Evolutionary conservation across 2,329 filamentous ascomycete species (phyloP).

Genomic region (Clathrospora elynae): DNA sequence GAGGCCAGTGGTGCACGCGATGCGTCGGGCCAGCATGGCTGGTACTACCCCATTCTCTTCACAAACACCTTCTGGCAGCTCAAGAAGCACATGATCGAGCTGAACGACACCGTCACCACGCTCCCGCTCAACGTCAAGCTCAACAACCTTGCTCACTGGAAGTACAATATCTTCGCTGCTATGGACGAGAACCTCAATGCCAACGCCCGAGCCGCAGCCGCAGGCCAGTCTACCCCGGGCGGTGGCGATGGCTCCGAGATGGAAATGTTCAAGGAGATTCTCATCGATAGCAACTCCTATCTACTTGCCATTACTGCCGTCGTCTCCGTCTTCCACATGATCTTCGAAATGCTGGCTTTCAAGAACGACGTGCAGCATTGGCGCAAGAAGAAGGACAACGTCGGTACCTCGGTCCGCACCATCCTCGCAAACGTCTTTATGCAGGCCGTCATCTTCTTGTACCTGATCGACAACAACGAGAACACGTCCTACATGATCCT

Average conservation of each 20-base stretch:
- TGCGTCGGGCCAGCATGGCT: slow-evolving; percentile 81
- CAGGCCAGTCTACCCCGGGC: slow-evolving; percentile 71
- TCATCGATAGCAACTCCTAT: slow-evolving; percentile 92
- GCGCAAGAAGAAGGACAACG: slow-evolving; percentile 99
- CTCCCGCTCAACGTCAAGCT: slow-evolving; percentile 84
- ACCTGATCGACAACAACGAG: slow-evolving; percentile 95
- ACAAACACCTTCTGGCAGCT: slow-evolving; percentile 98
- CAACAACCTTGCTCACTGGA: slow-evolving; percentile 82
- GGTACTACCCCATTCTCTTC: slow-evolving; percentile 91
- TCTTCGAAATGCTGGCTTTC: slow-evolving; percentile 95
- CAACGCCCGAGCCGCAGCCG: slow-evolving; percentile 74
- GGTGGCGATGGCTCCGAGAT: slow-evolving; percentile 91
- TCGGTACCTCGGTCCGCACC: slow-evolving; percentile 93
- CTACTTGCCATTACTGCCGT: slow-evolving; percentile 82
- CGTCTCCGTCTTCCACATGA: slow-evolving; percentile 86
- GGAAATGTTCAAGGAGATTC: slow-evolving; percentile 94
- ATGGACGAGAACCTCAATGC: slow-evolving; percentile 89
- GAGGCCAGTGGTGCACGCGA: slow-evolving; percentile 84
- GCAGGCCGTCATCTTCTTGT: slow-evolving; percentile 94
- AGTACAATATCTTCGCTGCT: slow-evolving; percentile 82
- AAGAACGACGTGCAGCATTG: slow-evolving; percentile 97
- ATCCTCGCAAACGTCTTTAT: slow-evolving; percentile 98
- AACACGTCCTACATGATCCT: slow-evolving; percentile 99
- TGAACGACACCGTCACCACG: slow-evolving; percentile 86
- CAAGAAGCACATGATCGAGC: slow-evolving; percentile 82